These are phyloP conservation scores for Hyphopichia wangnamkhiaoensis DNA, from an alignment of 1,139 yeast species.

Conservation along the genomic window DNA sequence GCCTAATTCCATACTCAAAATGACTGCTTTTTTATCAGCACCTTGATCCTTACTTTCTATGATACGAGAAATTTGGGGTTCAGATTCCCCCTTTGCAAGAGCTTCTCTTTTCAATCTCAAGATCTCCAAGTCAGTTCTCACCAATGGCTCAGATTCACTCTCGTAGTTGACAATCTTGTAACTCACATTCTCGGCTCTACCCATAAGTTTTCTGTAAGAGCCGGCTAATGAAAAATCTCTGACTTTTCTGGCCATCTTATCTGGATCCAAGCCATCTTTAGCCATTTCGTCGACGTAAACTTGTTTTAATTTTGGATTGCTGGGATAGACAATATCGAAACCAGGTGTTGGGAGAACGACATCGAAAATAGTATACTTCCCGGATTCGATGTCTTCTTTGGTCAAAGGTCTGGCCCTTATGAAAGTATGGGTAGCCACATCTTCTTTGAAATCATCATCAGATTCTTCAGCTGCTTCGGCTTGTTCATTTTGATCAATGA, in stretches of 20 bases:
- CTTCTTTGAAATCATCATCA: constrained; percentile 63
- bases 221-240: constrained; percentile 92
- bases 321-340: constrained; percentile 81
- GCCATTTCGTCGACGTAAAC: constrained; percentile 76
- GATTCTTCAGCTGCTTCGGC: constrained; percentile 27
- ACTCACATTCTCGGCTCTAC: constrained; percentile 65
- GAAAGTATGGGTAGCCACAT: constrained; percentile 54
- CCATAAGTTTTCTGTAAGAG: constrained; percentile 76
- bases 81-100: constrained; percentile 13
- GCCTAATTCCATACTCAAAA: constrained; percentile 76
- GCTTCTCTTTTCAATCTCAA: constrained; percentile 44
- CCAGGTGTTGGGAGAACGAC: constrained; percentile 95
- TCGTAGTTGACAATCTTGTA: constrained; percentile 65
- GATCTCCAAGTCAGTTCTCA: constrained; percentile 80
- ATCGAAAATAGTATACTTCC: constrained; percentile 71
- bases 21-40: constrained; percentile 65
- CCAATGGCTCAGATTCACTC: constrained; percentile 65
- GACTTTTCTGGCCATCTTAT: constrained; percentile 78
- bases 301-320: constrained; percentile 57
- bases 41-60: constrained; percentile 30
- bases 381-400: constrained; percentile 64
- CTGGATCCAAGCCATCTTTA: constrained; percentile 79
- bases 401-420: constrained; percentile 71
- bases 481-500: constrained; percentile 36
- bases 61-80: constrained; percentile 15